Percentiles rank a stretch among this genome's conserved stretches.
These are phyloP conservation scores for Aureobasidium melanogenum DNA, from an alignment of 2,329 filamentous ascomycete species.

Conservation along the genomic window DNA sequence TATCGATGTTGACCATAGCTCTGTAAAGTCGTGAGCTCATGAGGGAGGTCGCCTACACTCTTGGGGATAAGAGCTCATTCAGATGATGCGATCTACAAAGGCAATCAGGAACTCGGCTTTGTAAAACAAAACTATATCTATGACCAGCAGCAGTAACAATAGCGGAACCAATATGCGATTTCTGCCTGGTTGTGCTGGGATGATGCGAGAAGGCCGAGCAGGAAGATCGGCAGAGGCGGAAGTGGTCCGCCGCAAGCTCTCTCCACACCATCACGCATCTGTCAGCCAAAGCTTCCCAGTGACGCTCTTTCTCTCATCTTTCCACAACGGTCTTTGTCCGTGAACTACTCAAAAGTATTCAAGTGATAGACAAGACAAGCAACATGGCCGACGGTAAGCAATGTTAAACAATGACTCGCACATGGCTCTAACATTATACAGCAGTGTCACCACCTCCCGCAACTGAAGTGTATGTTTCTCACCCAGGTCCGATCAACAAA, in stretches of 20 bases:
- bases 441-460: conserved; percentile 24
- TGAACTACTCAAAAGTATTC: not conserved
- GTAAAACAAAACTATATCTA: not conserved
- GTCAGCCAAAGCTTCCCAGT: not conserved
- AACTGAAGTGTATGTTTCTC: conserved; percentile 32
- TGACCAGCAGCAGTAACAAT: not conserved
- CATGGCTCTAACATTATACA: conserved; percentile 7
- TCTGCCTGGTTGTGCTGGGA: not conserved
- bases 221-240: not conserved
- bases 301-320: not conserved
- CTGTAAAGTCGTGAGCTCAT: not conserved
- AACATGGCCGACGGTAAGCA: conserved; percentile 2
- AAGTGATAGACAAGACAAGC: not conserved
- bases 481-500: not conserved
- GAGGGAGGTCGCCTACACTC: not conserved
- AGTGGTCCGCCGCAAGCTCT: not conserved
- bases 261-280: not conserved
- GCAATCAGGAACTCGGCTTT: no score
- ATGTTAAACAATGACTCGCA: no score
- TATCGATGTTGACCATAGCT: not conserved
- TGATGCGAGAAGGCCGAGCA: not conserved
- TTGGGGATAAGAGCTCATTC: not conserved
- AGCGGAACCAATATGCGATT: not conserved
- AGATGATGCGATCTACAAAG: not conserved
- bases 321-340: not conserved